Percentiles rank a stretch among this genome's conserved stretches.
phyloP scores from a whole-genome alignment of 2,329 filamentous ascomycete genomes.

The Aspergillus sp. region DNA sequence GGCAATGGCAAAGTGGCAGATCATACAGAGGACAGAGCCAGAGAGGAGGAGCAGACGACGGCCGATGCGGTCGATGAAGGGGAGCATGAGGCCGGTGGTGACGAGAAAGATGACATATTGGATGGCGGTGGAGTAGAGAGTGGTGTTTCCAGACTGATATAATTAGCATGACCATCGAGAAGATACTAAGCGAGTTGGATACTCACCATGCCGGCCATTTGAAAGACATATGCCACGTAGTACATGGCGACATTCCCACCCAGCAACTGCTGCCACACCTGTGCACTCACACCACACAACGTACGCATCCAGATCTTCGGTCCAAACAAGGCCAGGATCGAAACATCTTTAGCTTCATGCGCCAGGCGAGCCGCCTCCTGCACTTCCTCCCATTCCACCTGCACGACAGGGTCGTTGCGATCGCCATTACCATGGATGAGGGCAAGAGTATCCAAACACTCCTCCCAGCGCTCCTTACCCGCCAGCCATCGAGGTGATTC shows the following conservation, averaged over 20 bases:
- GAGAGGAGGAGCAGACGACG: constrained; percentile 45
- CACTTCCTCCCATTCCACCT: constrained; percentile 47
- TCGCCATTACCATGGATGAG: constrained; percentile 55
- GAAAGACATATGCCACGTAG: constrained; percentile 58
- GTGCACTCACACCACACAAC: constrained; percentile 47
- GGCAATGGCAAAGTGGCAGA: constrained; percentile 51
- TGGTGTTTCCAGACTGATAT: constrained; percentile 24
- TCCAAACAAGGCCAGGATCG: constrained; percentile 41
- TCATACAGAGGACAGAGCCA: constrained; percentile 44
- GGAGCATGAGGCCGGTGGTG: constrained; percentile 48
- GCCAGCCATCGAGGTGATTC: constrained; percentile 60
- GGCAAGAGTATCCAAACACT: constrained; percentile 47
- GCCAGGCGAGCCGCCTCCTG: constrained; percentile 28
- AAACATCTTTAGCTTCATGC: constrained; percentile 27
- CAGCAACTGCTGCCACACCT: constrained; percentile 55
- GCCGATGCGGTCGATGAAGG: constrained; percentile 47
- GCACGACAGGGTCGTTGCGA: constrained; percentile 49
- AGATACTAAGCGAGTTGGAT: not conserved
- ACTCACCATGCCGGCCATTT: constrained; percentile 51
- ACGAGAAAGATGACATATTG: constrained; percentile 55
- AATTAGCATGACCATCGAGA: not conserved
- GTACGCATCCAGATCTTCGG: constrained; percentile 49
- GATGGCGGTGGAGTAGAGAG: constrained; percentile 51
- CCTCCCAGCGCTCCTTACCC: constrained; percentile 55
- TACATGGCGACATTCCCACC: constrained; percentile 57